These are phyloP conservation scores for Fusarium sulawesiense DNA, from an alignment of 2,329 filamentous ascomycete species.

Conservation along the genomic window DNA sequence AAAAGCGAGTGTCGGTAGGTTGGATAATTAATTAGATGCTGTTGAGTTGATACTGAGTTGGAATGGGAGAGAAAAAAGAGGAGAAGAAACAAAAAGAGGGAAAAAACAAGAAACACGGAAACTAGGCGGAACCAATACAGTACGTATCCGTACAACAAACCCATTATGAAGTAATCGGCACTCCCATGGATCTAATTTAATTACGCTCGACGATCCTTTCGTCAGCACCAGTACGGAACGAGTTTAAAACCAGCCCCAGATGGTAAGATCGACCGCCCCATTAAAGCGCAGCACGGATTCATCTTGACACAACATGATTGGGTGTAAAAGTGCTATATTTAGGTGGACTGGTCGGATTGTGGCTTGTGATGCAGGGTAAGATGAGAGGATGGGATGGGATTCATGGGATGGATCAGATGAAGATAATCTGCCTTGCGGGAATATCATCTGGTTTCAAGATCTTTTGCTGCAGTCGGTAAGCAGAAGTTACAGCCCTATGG, in stretches of 20 bases:
- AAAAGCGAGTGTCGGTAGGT: background rate
- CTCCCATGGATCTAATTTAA: slow-evolving; percentile 10
- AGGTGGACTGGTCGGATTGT: background rate
- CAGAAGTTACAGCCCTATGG: background rate
- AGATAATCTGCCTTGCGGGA: background rate
- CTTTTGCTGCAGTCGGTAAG: too few species aligned
- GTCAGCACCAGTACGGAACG: slow-evolving; percentile 21
- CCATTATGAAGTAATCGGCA: background rate
- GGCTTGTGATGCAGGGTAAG: slow-evolving; percentile 7
- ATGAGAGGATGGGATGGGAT: background rate
- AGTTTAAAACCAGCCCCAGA: background rate
- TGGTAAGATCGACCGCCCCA: slow-evolving; percentile 2
- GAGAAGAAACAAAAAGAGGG: slow-evolving; percentile 3
- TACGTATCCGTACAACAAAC: background rate
- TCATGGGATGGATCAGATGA: background rate
- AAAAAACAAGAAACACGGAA: background rate
- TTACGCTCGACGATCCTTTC: slow-evolving; percentile 22
- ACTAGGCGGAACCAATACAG: background rate
- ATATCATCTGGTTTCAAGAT: background rate
- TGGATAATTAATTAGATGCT: background rate
- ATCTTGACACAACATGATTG: background rate
- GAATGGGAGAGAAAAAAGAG: background rate
- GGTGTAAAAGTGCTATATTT: slow-evolving; percentile 8
- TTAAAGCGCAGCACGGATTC: slow-evolving; percentile 25
- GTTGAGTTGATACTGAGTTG: too few species aligned